These are phyloP conservation scores for Aureobasidium subglaciale DNA, from an alignment of 2,329 filamentous ascomycete species.

Conservation along the genomic window DNA sequence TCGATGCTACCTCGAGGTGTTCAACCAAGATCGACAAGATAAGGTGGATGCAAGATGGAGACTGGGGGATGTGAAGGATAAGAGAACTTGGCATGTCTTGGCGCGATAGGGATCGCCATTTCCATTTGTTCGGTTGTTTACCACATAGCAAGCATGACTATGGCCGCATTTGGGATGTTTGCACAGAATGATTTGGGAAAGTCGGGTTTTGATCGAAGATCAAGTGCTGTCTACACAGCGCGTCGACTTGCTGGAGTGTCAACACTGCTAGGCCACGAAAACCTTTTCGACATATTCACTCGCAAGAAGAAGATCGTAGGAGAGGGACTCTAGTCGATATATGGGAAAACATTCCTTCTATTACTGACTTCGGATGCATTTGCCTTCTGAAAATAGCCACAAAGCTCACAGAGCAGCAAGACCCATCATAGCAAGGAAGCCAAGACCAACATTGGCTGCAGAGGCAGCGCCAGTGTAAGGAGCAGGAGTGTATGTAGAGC, in stretches of 20 bases:
- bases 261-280: too few species aligned
- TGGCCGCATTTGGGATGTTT: too few species aligned
- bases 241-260: too few species aligned
- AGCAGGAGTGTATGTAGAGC: neutral
- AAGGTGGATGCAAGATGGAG: neutral
- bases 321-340: too few species aligned
- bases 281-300: too few species aligned
- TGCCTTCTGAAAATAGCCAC: too few species aligned
- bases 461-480: neutral
- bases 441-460: neutral
- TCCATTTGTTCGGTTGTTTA: neutral
- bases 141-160: neutral
- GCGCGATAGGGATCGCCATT: neutral
- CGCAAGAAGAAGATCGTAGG: too few species aligned
- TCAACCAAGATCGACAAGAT: neutral
- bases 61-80: slow-evolving; percentile 5
- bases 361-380: too few species aligned
- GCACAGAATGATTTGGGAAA: too few species aligned
- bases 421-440: neutral
- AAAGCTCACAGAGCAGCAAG: neutral
- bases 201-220: too few species aligned
- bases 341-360: too few species aligned
- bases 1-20: neutral
- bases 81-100: slow-evolving; percentile 5
- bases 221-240: too few species aligned